Evolutionary conservation across 352 stramenopile genomes (phyloP).

Genomic region (Thraustochytrium striatum): DNA sequence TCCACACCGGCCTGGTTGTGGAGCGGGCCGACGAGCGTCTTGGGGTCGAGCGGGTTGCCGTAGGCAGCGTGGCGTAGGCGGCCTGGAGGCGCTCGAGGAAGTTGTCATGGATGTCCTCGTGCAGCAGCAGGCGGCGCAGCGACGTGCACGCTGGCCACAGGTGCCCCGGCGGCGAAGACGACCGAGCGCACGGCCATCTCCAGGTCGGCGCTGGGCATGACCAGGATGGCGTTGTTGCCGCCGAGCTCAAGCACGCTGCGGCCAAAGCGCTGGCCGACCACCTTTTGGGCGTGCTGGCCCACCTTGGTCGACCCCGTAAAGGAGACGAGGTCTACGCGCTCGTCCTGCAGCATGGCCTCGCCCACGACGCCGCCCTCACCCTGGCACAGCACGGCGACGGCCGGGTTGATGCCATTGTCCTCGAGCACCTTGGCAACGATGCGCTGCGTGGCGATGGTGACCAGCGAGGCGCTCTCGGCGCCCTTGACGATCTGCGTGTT

Average conservation of each 20-base stretch:
- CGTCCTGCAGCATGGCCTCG: slow-evolving; percentile 74
- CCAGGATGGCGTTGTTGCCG: slow-evolving; percentile 87
- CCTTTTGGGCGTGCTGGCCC: slow-evolving; percentile 74
- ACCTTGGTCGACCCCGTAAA: slow-evolving; percentile 83
- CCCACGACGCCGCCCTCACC: slow-evolving; percentile 69
- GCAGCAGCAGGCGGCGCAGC: slow-evolving; percentile 79
- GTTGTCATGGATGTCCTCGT: slow-evolving; percentile 81
- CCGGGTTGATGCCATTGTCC: slow-evolving; percentile 59
- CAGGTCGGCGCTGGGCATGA: slow-evolving; percentile 80
- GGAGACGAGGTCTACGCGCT: slow-evolving; percentile 77
- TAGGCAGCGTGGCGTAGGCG: slow-evolving; percentile 74
- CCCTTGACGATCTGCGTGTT: slow-evolving; percentile 88
- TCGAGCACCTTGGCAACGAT: slow-evolving; percentile 79
- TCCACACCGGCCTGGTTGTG: slow-evolving; percentile 70
- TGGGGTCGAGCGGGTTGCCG: slow-evolving; percentile 73
- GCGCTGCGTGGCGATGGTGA: slow-evolving; percentile 81
- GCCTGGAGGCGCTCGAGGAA: slow-evolving; percentile 73
- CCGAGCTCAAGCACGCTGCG: slow-evolving; percentile 83
- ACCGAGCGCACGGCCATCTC: slow-evolving; percentile 76
- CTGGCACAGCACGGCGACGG: slow-evolving; percentile 45
- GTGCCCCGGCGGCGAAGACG: slow-evolving; percentile 85
- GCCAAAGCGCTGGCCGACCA: slow-evolving; percentile 79
- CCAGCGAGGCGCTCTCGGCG: slow-evolving; percentile 70
- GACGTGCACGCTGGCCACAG: slow-evolving; percentile 84
- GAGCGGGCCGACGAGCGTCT: slow-evolving; percentile 74